These are phyloP conservation scores for Trichoderma sp. DNA, from an alignment of 2,329 filamentous ascomycete species.

Conservation along the genomic window DNA sequence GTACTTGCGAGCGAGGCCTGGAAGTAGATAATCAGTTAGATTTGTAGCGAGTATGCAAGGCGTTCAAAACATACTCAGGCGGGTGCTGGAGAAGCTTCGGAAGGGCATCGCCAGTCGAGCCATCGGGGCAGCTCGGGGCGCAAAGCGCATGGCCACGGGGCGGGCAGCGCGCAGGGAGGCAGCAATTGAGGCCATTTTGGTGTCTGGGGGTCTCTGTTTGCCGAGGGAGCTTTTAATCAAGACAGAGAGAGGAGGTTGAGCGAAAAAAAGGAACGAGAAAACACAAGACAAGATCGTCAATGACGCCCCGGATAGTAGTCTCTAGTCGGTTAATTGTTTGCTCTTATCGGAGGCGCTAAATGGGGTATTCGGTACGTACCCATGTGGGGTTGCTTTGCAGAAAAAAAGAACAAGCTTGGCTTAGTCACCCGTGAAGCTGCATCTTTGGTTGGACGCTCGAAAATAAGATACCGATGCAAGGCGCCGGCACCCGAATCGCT, in stretches of 20 bases:
- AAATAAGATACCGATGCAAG: constrained; percentile 18
- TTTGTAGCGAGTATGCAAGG: background rate
- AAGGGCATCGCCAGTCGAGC: constrained; percentile 48
- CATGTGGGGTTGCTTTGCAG: background rate
- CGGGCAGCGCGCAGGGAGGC: constrained; percentile 57
- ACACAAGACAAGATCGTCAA: constrained; percentile 4
- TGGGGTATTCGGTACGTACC: background rate
- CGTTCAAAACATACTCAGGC: constrained; percentile 40
- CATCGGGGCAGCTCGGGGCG: constrained; percentile 45
- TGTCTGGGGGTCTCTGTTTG: background rate
- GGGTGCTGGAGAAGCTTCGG: constrained; percentile 47
- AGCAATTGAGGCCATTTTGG: constrained; percentile 64
- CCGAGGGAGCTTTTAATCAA: background rate
- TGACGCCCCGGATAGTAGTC: constrained; percentile 12
- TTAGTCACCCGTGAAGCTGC: background rate
- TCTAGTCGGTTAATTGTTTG: background rate
- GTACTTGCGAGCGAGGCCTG: constrained; percentile 77
- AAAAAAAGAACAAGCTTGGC: background rate
- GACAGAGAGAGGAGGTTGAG: background rate
- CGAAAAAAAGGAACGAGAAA: background rate
- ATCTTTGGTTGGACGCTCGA: background rate
- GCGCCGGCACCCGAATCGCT: constrained; percentile 7
- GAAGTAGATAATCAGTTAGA: background rate
- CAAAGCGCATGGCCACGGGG: constrained; percentile 47
- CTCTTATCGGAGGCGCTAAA: constrained; percentile 26